Evolutionary conservation across 139 green algal genomes (phyloP).

Genomic region (Chlorella sp.): DNA sequence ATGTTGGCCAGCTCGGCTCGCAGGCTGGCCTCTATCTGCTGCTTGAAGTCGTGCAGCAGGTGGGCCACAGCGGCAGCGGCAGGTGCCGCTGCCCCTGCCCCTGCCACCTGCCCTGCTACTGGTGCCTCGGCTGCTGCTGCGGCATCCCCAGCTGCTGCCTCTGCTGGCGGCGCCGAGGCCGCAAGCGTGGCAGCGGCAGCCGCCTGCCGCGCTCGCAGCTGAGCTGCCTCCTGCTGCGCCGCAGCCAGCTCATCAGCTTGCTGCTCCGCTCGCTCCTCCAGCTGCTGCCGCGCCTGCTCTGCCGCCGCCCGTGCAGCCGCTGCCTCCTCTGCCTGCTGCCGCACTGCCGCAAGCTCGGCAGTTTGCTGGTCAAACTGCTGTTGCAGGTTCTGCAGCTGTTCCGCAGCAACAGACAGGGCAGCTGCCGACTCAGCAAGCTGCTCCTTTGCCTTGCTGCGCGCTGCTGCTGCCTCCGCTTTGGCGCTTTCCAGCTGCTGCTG

Average conservation of each 20-base stretch:
- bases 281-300: neutral
- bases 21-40: conserved; percentile 12
- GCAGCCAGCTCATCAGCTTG: neutral
- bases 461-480: neutral
- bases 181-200: neutral
- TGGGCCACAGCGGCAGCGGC: neutral
- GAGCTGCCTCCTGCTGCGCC: neutral
- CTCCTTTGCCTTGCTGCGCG: neutral
- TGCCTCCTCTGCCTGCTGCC: neutral
- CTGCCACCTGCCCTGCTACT: neutral
- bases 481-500: neutral
- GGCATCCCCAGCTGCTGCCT: neutral
- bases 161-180: neutral
- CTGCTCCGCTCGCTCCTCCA: neutral
- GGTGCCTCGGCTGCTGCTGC: neutral
- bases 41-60: conserved; percentile 3
- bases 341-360: neutral
- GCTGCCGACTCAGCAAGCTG: neutral
- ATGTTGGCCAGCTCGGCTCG: neutral
- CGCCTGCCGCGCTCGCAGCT: neutral
- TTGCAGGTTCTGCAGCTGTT: conserved; percentile 7
- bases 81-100: neutral
- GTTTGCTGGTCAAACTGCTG: neutral
- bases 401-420: neutral
- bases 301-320: neutral